Evolutionary conservation across 129 eudicot genomes (phyloP), one percentile per base, ranked within the genome.

Genomic region (Ambrosia trifida): DNA sequence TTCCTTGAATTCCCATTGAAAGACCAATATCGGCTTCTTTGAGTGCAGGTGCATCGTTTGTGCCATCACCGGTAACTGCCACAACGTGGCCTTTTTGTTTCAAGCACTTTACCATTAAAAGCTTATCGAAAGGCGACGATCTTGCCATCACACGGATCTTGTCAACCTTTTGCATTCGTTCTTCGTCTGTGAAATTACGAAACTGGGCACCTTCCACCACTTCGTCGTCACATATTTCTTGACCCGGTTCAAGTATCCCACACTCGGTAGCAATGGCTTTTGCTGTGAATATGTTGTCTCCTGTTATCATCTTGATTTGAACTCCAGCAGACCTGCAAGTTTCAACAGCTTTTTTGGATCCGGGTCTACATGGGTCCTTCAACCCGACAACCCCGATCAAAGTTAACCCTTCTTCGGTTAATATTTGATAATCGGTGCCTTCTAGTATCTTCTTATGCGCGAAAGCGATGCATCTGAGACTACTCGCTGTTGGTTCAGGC

Each of bases 1-100:
- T 91, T 17, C 98, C 96, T 74, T 88, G 98, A 67, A 91, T 86
- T 62, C 98, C 98, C 98, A 91, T 91, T 4, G 98, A 88, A 31
- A 91, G 94, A 7, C 96, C 98, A 2, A 91, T 72, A 52, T 91
- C 96, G 1, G 98, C 98, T 86, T 91, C 98, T 79, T 84, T 91
- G 0, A 91, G 72, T 5, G 98, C 98, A 0, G 96, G 96, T 11
- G 96, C 96, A 52, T 91, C 98, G 41, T 91, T 91, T n/a, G 96
- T 91, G 9, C 98, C 96, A 6, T 91, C 98, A 0, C 98, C 98
- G 0, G 96, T 91, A 18, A 91, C 96, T 0, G 94, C 98, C 17
- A 91, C 98, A 36, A 91, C 98, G 1, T 88, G 94, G 12, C 98
- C 98, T 63, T 84, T 85, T 28, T 86, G 82, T 76, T 86, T 91